Conservation (phyloP, 2,329 filamentous ascomycete species). For the Trichoderma afroharzianum region DNA sequence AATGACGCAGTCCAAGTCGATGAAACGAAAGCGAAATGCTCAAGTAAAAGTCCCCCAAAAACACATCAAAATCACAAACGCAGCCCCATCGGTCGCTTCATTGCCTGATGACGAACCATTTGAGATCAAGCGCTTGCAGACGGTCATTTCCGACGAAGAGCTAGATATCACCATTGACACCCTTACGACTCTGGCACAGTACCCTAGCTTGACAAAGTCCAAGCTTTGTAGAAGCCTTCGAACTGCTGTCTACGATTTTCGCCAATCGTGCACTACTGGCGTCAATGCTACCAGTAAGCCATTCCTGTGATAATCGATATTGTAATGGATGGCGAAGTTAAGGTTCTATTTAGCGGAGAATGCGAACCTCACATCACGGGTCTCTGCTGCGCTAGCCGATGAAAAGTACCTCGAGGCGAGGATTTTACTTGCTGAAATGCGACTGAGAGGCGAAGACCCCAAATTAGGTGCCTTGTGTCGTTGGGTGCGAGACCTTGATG, state of each 20-base stretch:
- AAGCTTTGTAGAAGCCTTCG: constrained; percentile 65
- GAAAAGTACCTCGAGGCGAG: constrained; percentile 62
- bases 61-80: constrained; percentile 38
- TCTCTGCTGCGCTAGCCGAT: constrained; percentile 63
- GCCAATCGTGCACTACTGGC: constrained; percentile 65
- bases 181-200: constrained; percentile 52
- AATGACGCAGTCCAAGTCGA: constrained; percentile 45
- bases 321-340: background rate
- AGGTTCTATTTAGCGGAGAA: constrained; percentile 37
- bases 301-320: background rate
- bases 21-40: constrained; percentile 44
- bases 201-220: constrained; percentile 63
- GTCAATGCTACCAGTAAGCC: constrained; percentile 51
- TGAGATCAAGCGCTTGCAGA: constrained; percentile 49
- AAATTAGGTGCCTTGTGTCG: constrained; percentile 67
- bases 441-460: constrained; percentile 60
- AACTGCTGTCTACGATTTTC: constrained; percentile 65
- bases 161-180: constrained; percentile 66
- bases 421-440: constrained; percentile 66
- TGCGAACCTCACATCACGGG: constrained; percentile 62
- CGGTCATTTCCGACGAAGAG: constrained; percentile 59
- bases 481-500: constrained; percentile 69
- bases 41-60: constrained; percentile 37
- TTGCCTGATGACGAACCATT: constrained; percentile 35
- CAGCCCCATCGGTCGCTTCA: constrained; percentile 26